Conservation (phyloP, 2,329 filamentous ascomycete species). For the Pseudocercospora fuligena region DNA sequence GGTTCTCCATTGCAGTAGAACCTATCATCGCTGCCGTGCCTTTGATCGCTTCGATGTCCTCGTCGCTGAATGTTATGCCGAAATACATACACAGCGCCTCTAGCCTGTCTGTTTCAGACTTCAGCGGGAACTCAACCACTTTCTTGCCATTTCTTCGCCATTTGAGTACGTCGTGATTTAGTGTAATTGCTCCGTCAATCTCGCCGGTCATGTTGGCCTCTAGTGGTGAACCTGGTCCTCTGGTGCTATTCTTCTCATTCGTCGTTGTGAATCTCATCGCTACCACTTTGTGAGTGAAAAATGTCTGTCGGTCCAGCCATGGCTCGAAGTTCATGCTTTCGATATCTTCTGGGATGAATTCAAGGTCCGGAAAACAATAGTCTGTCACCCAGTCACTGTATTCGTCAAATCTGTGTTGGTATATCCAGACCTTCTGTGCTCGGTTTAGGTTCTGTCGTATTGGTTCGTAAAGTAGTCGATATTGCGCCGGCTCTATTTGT, state of each 20-base stretch:
- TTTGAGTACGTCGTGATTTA: conserved; percentile 35
- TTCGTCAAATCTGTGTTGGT: conserved; percentile 40
- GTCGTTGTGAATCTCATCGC: conserved; percentile 45
- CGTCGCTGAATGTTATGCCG: conserved; percentile 47
- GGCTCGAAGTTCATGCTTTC: conserved; percentile 63
- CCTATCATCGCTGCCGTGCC: conserved; percentile 30
- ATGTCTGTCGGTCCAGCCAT: conserved; percentile 54
- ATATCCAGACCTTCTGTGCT: conserved; percentile 49
- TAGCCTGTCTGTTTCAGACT: conserved; percentile 49
- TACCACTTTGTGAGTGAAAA: conserved; percentile 62
- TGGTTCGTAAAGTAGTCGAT: conserved; percentile 26
- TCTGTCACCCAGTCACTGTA: conserved; percentile 61
- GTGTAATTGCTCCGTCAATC: conserved; percentile 33
- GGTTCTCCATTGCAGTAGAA: conserved; percentile 21
- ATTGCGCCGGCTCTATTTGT: conserved; percentile 30
- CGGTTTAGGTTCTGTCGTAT: conserved; percentile 29
- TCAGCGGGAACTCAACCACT: conserved; percentile 46
- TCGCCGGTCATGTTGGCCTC: conserved; percentile 27
- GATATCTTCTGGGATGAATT: conserved; percentile 67
- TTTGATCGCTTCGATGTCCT: conserved; percentile 47
- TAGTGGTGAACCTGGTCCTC: conserved; percentile 23
- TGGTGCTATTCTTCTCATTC: conserved; percentile 22
- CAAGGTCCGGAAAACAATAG: conserved; percentile 69
- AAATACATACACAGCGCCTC: conserved; percentile 52
- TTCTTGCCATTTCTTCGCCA: conserved; percentile 42